These are phyloP conservation scores for Rhynchosporium secalis DNA, from an alignment of 2,329 filamentous ascomycete genomes.

Conservation along the genomic window DNA sequence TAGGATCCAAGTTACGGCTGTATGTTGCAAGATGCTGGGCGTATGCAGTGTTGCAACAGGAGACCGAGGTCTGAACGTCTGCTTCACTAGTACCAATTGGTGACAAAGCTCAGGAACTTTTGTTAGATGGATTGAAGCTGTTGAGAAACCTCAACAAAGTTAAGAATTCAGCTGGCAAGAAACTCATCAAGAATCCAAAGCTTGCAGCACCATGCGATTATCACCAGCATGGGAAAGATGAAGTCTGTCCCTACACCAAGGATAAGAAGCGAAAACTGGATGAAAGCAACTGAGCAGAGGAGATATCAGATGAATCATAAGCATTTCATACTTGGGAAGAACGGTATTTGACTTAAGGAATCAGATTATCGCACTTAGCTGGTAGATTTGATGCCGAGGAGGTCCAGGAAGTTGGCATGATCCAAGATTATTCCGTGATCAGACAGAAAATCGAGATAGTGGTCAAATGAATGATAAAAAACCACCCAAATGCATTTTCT, in stretches of 20 bases:
- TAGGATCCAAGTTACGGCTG: conserved; percentile 12
- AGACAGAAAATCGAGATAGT: too few species aligned
- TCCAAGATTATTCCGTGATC: too few species aligned
- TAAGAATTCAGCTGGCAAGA: neutral
- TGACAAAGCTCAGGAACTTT: neutral
- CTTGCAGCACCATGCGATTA: conserved; percentile 13
- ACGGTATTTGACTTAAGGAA: too few species aligned
- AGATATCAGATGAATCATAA: too few species aligned
- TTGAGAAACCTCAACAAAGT: neutral
- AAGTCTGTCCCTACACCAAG: conserved; percentile 8
- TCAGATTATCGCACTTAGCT: too few species aligned
- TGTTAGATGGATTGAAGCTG: neutral
- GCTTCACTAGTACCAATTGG: neutral
- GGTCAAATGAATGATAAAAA: too few species aligned
- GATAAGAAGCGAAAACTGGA: neutral
- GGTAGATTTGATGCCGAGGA: too few species aligned
- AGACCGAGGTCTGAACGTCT: neutral
- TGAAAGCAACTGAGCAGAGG: neutral
- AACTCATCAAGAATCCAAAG: neutral
- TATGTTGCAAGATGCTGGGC: neutral
- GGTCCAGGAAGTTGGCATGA: too few species aligned
- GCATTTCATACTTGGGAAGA: too few species aligned
- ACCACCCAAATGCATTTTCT: too few species aligned
- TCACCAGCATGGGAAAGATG: conserved; percentile 13
- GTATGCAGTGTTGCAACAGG: neutral